Base-by-base conservation (phyloP, 441 rosid genomes). In the Hura crepitans region DNA sequence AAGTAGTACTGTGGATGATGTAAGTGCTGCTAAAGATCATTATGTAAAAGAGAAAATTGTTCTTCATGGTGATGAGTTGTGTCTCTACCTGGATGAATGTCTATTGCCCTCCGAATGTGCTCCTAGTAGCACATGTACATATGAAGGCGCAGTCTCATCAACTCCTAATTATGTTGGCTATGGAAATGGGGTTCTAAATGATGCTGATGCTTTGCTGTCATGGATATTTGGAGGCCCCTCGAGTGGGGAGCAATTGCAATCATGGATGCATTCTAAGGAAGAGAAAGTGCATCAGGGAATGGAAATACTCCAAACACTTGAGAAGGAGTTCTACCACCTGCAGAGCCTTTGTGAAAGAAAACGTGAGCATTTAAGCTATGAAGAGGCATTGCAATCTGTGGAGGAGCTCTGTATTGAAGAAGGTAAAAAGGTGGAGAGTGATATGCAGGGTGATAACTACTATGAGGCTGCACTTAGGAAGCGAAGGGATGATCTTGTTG, bases 161-260 rank as follows among this genome's bases (percentile, higher is more conserved):
- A 75, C 75, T 66, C 64, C 77, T 78, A 73, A 76, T 71, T 77
- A 73, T 65, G 67, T 57, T 62, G 78, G 71, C 53, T 27, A 62
- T 74, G 83, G 75, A 63, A 76, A 79, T 75, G 72, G 72, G 68
- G 76, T 53, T 75, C 55, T 72, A 64, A 75, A 74, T 70, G 83
- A 83, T 75, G 77, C 70, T 51, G 89, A 89, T 80, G 66, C 81
- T 54, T 70, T 95, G 59, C 80, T 95, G 62, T 87, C 97, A 35
- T 90, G 99, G 99, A 86, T 95, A 73, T 95, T 92, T 83, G 75
- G 84, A 13, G 94, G 89, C 74, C 83, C 86, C 74, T 81, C 96
- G 15, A 78, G 97, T 69, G 84, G 72, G 72, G 94, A 90, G 77
- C 89, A 85, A 69, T 74, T 83, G 82, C 79, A 78, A 62, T 83